A percentile compares a stretch with the other conserved stretches of the same genome.
Evolutionary conservation across 1,284 basidiomycete species (phyloP).

Genomic region (Malassezia nana): DNA sequence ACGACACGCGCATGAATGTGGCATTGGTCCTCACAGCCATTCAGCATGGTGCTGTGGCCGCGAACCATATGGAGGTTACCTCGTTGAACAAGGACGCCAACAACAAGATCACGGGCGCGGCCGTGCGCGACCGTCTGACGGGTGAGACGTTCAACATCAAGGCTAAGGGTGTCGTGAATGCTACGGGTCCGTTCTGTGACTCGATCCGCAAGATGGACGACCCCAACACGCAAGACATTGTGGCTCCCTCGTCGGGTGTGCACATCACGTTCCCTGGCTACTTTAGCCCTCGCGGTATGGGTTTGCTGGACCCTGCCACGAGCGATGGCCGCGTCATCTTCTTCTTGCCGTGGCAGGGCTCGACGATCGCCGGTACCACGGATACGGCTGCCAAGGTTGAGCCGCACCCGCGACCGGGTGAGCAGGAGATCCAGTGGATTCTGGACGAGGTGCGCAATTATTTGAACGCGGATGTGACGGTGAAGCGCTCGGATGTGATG

Average conservation of each 20-base stretch:
- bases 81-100: conserved; percentile 63
- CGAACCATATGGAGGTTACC: conserved; percentile 83
- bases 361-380: conserved; percentile 92
- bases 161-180: conserved; percentile 87
- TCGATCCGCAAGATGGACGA: conserved; percentile 76
- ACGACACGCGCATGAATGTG: conserved; percentile 95
- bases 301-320: conserved; percentile 85
- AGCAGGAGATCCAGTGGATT: conserved; percentile 95
- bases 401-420: conserved; percentile 69
- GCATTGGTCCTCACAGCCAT: conserved; percentile 79
- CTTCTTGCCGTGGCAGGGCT: conserved; percentile 97
- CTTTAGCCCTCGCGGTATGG: conserved; percentile 90
- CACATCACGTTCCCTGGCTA: conserved; percentile 96
- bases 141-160: conserved; percentile 72
- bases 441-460: conserved; percentile 83
- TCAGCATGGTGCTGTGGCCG: conserved; percentile 75
- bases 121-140: conserved; percentile 70
- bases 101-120: conserved; percentile 63
- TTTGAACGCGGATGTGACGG: conserved; percentile 81
- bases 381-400: conserved; percentile 71
- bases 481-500: conserved; percentile 89
- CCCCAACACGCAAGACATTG: conserved; percentile 70
- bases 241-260: conserved; percentile 81
- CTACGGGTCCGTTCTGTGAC: conserved; percentile 90
- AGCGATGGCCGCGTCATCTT: conserved; percentile 96